A percentile compares a stretch with the other conserved stretches of the same genome.
phyloP scores from a whole-genome alignment of 495 filamentous ascomycete species.

The Podospora anserina region DNA sequence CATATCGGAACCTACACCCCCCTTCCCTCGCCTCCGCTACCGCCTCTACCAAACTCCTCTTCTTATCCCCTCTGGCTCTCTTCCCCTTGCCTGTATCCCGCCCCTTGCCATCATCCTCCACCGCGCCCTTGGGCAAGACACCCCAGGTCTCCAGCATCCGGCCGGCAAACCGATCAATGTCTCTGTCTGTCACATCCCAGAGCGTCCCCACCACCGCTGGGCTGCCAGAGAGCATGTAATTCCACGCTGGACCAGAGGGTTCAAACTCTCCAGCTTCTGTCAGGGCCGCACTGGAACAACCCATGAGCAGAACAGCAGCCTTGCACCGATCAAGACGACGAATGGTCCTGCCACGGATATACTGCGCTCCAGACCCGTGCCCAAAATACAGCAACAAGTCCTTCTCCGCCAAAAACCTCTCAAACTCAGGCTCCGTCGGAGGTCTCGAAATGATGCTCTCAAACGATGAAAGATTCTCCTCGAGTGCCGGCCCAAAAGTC shows the following conservation, averaged over 20 bases:
- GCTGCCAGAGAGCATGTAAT: slow-evolving; percentile 81
- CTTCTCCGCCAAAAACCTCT: slow-evolving; percentile 53
- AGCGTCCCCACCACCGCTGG: slow-evolving; percentile 83
- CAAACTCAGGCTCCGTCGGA: slow-evolving; percentile 77
- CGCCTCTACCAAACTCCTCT: slow-evolving; percentile 63
- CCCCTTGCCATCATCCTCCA: slow-evolving; percentile 26
- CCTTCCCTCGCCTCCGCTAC: slow-evolving; percentile 66
- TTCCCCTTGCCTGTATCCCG: slow-evolving; percentile 25
- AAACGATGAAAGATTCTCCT: slow-evolving; percentile 47
- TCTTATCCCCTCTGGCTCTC: slow-evolving; percentile 29
- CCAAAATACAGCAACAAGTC: slow-evolving; percentile 89
- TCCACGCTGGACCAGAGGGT: slow-evolving; percentile 80
- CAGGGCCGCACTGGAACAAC: slow-evolving; percentile 76
- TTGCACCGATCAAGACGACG: slow-evolving; percentile 67
- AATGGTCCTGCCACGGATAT: slow-evolving; percentile 76
- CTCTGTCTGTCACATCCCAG: slow-evolving; percentile 97
- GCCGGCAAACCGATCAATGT: slow-evolving; percentile 87
- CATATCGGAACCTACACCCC: slow-evolving; percentile 78
- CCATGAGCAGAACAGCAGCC: slow-evolving; percentile 80
- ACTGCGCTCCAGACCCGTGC: slow-evolving; percentile 93
- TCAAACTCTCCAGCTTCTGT: slow-evolving; percentile 84
- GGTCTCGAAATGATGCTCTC: slow-evolving; percentile 63
- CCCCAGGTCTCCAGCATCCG: slow-evolving; percentile 82
- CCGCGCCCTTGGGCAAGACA: slow-evolving; percentile 48
- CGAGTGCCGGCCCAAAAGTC: slow-evolving; percentile 63